A percentile compares a stretch with the other conserved stretches of the same genome.
Evolutionary conservation across 2,329 filamentous ascomycete species (phyloP).

Genomic region (Curvularia verruculosa): DNA sequence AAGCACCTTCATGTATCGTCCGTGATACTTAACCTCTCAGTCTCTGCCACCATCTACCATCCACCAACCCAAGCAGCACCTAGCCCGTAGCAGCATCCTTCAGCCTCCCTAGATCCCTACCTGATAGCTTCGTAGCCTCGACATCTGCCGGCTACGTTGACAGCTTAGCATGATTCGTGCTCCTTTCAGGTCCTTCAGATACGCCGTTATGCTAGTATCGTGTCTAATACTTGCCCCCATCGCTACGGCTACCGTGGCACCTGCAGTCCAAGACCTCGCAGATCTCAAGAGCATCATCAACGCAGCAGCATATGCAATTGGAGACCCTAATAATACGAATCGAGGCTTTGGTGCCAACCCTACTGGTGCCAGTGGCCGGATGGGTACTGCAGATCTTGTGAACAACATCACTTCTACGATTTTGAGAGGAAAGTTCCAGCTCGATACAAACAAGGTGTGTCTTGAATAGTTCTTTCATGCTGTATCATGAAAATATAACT

Average conservation of each 20-base stretch:
- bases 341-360: constrained; percentile 35
- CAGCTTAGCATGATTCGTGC: constrained; percentile 18
- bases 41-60: constrained; percentile 10
- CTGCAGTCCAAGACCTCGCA: constrained; percentile 39
- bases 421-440: constrained; percentile 37
- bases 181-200: not conserved
- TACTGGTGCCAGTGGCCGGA: constrained; percentile 17
- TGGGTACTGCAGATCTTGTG: constrained; percentile 43
- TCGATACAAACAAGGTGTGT: constrained; percentile 40
- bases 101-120: constrained; percentile 9
- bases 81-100: constrained; percentile 24
- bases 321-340: constrained; percentile 35
- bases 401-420: constrained; percentile 43
- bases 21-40: not conserved
- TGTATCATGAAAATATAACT: not conserved
- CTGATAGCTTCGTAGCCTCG: constrained; percentile 1
- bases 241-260: constrained; percentile 23
- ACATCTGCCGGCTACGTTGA: constrained; percentile 9
- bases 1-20: constrained; percentile 1
- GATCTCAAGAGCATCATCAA: constrained; percentile 39
- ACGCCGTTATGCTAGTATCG: constrained; percentile 36
- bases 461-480: not conserved
- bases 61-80: constrained; percentile 23
- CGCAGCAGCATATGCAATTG: constrained; percentile 37
- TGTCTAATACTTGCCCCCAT: constrained; percentile 34